Conservation (phyloP, 805 yeast genomes). For the Zygoascus ofunaensis region DNA sequence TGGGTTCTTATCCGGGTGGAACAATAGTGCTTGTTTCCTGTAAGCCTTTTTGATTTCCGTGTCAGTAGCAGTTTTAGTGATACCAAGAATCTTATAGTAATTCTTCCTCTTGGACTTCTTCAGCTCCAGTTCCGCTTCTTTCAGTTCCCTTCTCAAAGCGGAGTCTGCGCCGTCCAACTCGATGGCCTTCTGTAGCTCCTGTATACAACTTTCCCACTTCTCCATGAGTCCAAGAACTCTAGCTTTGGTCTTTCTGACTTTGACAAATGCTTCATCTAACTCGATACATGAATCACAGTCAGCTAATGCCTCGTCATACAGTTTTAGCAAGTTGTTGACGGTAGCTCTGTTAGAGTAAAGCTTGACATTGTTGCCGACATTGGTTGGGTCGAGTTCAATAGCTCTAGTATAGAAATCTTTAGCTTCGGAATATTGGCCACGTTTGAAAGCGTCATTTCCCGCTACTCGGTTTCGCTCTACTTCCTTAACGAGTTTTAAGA, state of each 20-base stretch:
- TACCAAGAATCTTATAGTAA: constrained; percentile 56
- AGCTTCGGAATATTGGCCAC: constrained; percentile 55
- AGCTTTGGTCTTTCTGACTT: constrained; percentile 41
- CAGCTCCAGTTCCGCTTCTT: constrained; percentile 34
- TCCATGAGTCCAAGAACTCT: constrained; percentile 33
- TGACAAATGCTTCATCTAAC: constrained; percentile 58
- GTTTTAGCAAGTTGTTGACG: constrained; percentile 68
- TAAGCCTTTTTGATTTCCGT: constrained; percentile 65
- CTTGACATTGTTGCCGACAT: constrained; percentile 38
- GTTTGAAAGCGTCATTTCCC: constrained; percentile 68
- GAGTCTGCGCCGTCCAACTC: constrained; percentile 32
- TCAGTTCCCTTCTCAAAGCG: constrained; percentile 29
- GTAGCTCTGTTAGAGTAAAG: constrained; percentile 84
- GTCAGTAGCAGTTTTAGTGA: constrained; percentile 40
- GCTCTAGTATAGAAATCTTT: constrained; percentile 66
- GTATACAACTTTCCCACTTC: constrained; percentile 32
- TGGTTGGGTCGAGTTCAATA: constrained; percentile 49
- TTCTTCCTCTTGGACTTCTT: constrained; percentile 36
- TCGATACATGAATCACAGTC: constrained; percentile 67
- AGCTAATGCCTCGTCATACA: constrained; percentile 64
- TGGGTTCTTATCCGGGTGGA: constrained; percentile 78
- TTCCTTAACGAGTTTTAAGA: constrained; percentile 26
- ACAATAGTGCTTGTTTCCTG: constrained; percentile 58
- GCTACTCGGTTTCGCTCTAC: constrained; percentile 30
- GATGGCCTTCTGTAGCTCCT: constrained; percentile 29